Percentiles rank a stretch among this genome's conserved stretches.
These are phyloP conservation scores for Leucoagaricus sp. DNA, from an alignment of 1,284 basidiomycete genomes.

Conservation along the genomic window DNA sequence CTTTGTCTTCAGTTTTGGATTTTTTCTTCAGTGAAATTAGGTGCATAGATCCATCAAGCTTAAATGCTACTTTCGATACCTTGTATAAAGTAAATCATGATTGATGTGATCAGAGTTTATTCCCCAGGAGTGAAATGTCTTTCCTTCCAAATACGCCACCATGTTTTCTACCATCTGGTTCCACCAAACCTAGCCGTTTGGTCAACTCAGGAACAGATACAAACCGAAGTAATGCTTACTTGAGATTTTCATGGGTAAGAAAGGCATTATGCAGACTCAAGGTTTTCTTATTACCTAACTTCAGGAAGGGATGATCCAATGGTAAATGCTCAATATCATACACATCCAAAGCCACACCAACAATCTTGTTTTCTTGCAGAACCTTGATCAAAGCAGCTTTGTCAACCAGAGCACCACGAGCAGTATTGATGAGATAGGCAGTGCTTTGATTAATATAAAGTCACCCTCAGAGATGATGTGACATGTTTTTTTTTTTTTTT, in stretches of 20 bases:
- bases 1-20: too few relatives aligned
- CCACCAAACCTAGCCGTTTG: too few relatives aligned
- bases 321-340: constrained; percentile 67
- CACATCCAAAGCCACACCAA: constrained; percentile 59
- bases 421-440: constrained; percentile 65
- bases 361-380: constrained; percentile 49
- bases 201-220: too few relatives aligned
- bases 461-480: constrained; percentile 50
- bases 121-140: constrained; percentile 27
- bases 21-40: too few relatives aligned
- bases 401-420: constrained; percentile 61
- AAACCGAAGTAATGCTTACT: too few relatives aligned
- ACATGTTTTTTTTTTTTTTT: too few relatives aligned
- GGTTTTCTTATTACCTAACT: constrained; percentile 48
- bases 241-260: constrained; percentile 50
- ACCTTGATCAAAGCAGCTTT: constrained; percentile 53
- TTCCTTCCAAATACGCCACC: constrained; percentile 43
- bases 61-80: too few relatives aligned
- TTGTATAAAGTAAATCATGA: too few relatives aligned
- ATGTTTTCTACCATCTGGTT: constrained; percentile 60
- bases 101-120: too few relatives aligned
- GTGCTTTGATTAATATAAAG: constrained; percentile 52
- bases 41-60: too few relatives aligned
- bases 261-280: constrained; percentile 66
- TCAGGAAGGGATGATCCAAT: constrained; percentile 51